phyloP scores from a whole-genome alignment of 2,329 filamentous ascomycete species.

The Calonectria hawksworthii region DNA sequence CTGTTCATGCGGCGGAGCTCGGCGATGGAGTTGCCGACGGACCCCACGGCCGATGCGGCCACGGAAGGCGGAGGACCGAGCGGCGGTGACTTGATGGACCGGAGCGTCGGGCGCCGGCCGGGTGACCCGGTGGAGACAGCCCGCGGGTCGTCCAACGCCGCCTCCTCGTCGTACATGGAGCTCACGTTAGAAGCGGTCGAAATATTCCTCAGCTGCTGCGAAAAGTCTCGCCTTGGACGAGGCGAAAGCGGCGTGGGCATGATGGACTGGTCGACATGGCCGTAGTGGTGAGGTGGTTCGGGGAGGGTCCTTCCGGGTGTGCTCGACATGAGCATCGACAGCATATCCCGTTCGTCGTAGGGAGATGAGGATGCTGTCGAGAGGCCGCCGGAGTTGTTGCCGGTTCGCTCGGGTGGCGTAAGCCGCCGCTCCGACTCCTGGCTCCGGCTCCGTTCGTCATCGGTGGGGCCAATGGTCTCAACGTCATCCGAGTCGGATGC shows the following conservation, averaged over 20 bases:
- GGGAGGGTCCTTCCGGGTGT: constrained; percentile 46
- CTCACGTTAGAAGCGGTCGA: constrained; percentile 42
- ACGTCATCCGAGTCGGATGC: constrained; percentile 29
- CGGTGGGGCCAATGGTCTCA: constrained; percentile 28
- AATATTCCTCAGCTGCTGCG: constrained; percentile 37
- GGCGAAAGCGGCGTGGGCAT: constrained; percentile 49
- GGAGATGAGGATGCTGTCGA: constrained; percentile 47
- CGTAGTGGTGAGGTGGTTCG: constrained; percentile 45
- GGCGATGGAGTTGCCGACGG: constrained; percentile 60
- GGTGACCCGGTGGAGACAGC: constrained; percentile 43
- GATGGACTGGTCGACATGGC: constrained; percentile 45
- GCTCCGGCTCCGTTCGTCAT: constrained; percentile 29
- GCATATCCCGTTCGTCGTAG: constrained; percentile 51
- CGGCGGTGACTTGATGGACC: constrained; percentile 26
- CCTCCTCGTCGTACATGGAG: constrained; percentile 43
- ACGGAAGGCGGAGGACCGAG: constrained; percentile 20
- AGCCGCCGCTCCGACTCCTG: constrained; percentile 17
- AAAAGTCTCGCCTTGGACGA: constrained; percentile 33
- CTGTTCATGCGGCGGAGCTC: constrained; percentile 72
- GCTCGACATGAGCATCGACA: constrained; percentile 48
- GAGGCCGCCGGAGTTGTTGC: constrained; percentile 27
- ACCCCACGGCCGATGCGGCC: constrained; percentile 27
- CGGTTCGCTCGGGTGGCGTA: constrained; percentile 32
- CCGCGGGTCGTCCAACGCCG: constrained; percentile 24
- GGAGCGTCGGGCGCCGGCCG: constrained; percentile 34